phyloP scores from a whole-genome alignment of 1,284 basidiomycete species.

The Malassezia restricta region DNA sequence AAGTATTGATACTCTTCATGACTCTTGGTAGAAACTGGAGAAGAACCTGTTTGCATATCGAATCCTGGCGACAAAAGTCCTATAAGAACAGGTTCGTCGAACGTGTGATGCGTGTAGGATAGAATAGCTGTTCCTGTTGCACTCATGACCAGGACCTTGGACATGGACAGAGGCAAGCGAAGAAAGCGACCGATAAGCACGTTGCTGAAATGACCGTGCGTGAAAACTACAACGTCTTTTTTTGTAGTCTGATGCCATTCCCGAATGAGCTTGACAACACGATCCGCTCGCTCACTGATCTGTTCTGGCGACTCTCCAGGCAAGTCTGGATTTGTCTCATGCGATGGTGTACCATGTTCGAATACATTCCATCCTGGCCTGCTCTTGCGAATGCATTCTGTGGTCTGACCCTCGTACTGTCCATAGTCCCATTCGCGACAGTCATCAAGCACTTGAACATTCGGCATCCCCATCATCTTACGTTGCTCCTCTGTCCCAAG shows the following conservation, averaged over 20 bases:
- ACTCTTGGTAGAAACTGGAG: conserved; percentile 7
- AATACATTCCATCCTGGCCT: conserved; percentile 42
- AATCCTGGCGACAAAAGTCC: conserved; percentile 36
- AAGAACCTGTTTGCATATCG: background rate
- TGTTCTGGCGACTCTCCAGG: conserved; percentile 37
- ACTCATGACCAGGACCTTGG: conserved; percentile 35
- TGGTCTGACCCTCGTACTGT: conserved; percentile 38
- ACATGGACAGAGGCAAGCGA: conserved; percentile 27
- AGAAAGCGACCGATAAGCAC: conserved; percentile 42
- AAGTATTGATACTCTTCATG: conserved; percentile 43
- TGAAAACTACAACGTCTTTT: conserved; percentile 36
- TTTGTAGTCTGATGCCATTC: conserved; percentile 25
- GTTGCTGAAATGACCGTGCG: conserved; percentile 42
- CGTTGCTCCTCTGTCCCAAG: conserved; percentile 23
- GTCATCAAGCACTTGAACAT: conserved; percentile 24
- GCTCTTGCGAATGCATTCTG: conserved; percentile 25
- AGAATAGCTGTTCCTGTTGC: conserved; percentile 40
- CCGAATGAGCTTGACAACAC: conserved; percentile 32
- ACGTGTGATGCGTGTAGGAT: conserved; percentile 37
- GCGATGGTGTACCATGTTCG: conserved; percentile 35
- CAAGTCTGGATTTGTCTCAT: conserved; percentile 19
- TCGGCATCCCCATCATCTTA: conserved; percentile 18
- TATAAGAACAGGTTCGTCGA: conserved; percentile 36
- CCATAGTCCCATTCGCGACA: conserved; percentile 46
- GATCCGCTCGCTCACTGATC: conserved; percentile 35